Evolutionary conservation across 1,284 basidiomycete genomes (phyloP).

Genomic region (Taiwanofungus camphoratus): DNA sequence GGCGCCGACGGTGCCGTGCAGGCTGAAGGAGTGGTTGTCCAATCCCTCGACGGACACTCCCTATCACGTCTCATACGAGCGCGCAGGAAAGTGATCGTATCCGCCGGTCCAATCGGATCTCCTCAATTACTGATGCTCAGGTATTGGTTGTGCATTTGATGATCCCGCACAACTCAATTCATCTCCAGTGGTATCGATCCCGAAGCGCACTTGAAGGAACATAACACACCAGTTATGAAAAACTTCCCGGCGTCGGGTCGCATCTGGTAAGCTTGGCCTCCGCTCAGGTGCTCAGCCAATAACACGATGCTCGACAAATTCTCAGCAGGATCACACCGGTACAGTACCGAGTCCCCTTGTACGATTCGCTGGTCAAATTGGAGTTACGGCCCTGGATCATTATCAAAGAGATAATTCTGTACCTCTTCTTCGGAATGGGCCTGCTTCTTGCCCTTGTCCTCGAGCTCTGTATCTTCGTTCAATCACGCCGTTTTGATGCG

Average conservation of each 20-base stretch:
- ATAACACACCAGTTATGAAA: conserved; percentile 24
- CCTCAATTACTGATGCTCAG: conserved; percentile 31
- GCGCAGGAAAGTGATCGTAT: conserved; percentile 26
- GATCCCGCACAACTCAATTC: neutral
- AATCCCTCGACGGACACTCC: neutral
- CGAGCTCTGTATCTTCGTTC: conserved; percentile 24
- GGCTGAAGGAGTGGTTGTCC: conserved; percentile 4
- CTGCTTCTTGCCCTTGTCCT: conserved; percentile 26
- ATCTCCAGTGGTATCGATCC: conserved; percentile 25
- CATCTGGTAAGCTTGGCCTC: conserved; percentile 2
- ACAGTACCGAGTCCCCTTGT: conserved; percentile 24
- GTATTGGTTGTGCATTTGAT: conserved; percentile 8
- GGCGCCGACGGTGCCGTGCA: neutral
- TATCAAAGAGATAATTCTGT: conserved; percentile 24
- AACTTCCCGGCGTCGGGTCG: conserved; percentile 30
- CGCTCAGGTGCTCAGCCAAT: neutral
- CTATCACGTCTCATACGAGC: conserved; percentile 16
- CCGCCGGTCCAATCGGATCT: conserved; percentile 27
- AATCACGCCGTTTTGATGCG: conserved; percentile 22
- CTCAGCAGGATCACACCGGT: conserved; percentile 32
- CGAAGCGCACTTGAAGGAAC: conserved; percentile 22
- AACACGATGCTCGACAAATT: no score
- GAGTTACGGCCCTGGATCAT: conserved; percentile 9
- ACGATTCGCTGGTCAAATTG: conserved; percentile 19
- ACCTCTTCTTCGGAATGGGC: conserved; percentile 26